Base-by-base conservation (phyloP, 2,329 filamentous ascomycete species). In the Exophiala sideris region DNA sequence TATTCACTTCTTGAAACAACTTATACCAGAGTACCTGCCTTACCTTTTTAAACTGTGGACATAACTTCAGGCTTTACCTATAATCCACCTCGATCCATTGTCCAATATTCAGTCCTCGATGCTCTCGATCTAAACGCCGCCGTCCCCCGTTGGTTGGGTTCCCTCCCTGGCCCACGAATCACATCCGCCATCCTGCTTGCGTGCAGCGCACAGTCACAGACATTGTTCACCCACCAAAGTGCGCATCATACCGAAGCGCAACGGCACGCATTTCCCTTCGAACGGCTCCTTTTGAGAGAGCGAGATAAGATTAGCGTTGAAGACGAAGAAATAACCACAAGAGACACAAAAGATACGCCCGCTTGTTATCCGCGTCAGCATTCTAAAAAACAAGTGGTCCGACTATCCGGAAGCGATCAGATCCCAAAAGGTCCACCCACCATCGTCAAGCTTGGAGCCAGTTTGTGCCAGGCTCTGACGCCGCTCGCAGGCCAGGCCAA, bases 141-240 rank as follows among this genome's bases (percentile, higher is more conserved):
- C 48, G 51, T 45, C 39, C 51, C 29, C 41, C 24, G 24, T 24
- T 57, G 45, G 40, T 58, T 58, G 51, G 56, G 45, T 55, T 45
- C 48, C 56, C 52, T 54, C 51, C 35, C 16, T 54, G 21, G 7
- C 40, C 46, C 44, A 45, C 56, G 56, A 58, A 58, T 58, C 51
- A 54, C 51, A 50, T 52, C 45, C 35, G 35, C 41, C 47, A 55
- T 33, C 45, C 36, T 35, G 52, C 42, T 47, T 29, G 42, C 50
- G 54, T 51, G 55, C 55, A 47, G 50, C 51, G 48, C 56, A 55
- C 51, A 55, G 34, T 49, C 42, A n/a, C 21, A 32, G n/a, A 20
- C 10, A 20, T 29, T 20, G 41, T 20, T 20, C 16, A 24, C 41
- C n/a, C n/a, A 29, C 14, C 35, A 24, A 44, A 44, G 29, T 24